These are phyloP conservation scores for Psilocybe subaeruginosa DNA, from an alignment of 768 basidiomycete species.

Conservation along the genomic window DNA sequence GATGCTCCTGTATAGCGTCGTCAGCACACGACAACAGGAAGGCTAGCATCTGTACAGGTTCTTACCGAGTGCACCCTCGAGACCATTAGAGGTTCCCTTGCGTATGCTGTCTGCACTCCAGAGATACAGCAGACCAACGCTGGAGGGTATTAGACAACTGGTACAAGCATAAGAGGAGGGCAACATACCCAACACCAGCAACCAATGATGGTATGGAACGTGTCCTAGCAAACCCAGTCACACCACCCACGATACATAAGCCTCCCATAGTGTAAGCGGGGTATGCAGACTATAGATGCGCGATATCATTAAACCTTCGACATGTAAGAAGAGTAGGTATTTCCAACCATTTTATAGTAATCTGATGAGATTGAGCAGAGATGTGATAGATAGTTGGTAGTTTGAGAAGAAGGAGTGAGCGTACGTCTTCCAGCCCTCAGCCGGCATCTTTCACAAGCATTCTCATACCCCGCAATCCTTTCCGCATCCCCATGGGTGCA, in stretches of 20 bases:
- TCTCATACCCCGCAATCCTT: conserved; percentile 4
- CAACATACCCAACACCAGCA: conserved; percentile 74
- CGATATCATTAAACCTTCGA: background rate
- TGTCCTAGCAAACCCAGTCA: conserved; percentile 72
- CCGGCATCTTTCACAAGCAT: conserved; percentile 3
- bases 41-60: conserved; percentile 4
- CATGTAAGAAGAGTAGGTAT: background rate
- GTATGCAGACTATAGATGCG: conserved; percentile 64
- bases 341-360: conserved; percentile 11
- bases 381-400: background rate
- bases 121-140: conserved; percentile 79
- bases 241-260: conserved; percentile 76
- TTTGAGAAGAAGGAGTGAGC: background rate
- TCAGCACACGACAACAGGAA: background rate
- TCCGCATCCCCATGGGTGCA: background rate
- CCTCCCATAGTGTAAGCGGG: conserved; percentile 80
- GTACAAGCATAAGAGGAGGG: background rate
- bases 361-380: background rate
- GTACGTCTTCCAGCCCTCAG: background rate
- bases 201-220: conserved; percentile 83
- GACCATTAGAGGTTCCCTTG: conserved; percentile 71
- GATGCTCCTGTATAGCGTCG: conserved; percentile 62
- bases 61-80: conserved; percentile 79
- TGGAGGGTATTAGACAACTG: conserved; percentile 26
- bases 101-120: conserved; percentile 80